These are phyloP conservation scores for Keithomyces neogunnii DNA, from an alignment of 2,329 filamentous ascomycete species.

Conservation along the genomic window DNA sequence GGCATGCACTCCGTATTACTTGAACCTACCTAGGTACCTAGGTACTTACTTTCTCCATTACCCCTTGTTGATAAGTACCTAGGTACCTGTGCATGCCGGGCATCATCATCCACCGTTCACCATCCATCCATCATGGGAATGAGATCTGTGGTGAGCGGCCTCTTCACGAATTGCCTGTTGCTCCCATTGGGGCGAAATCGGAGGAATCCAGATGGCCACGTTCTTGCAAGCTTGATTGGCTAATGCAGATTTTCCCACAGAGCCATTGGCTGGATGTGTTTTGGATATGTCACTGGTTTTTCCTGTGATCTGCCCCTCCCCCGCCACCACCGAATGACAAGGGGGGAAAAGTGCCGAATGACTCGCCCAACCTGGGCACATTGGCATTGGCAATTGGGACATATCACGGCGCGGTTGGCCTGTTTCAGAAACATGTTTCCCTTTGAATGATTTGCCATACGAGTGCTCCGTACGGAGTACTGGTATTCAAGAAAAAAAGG, in stretches of 20 bases:
- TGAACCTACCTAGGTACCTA: background rate
- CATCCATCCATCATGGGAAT: background rate
- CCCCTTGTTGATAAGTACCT: background rate
- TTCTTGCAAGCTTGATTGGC: background rate
- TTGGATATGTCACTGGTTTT: no score
- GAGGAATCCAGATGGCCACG: background rate
- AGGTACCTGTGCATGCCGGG: background rate
- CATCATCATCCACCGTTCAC: background rate
- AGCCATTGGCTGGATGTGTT: no score
- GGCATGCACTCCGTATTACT: background rate
- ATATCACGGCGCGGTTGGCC: background rate
- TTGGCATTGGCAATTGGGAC: background rate
- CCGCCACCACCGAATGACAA: background rate
- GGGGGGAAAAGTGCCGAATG: no score
- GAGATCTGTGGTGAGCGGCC: no score
- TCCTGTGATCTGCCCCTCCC: conserved; percentile 1
- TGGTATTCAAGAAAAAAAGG: background rate
- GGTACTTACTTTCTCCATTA: no score
- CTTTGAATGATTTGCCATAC: background rate
- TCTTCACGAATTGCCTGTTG: no score
- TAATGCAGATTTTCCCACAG: background rate
- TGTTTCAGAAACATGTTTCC: background rate
- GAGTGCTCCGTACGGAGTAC: background rate
- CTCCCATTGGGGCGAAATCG: background rate
- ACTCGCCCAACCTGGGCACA: no score